Conservation (phyloP, 179 eudicot species). For the Spergularia azorica region DNA sequence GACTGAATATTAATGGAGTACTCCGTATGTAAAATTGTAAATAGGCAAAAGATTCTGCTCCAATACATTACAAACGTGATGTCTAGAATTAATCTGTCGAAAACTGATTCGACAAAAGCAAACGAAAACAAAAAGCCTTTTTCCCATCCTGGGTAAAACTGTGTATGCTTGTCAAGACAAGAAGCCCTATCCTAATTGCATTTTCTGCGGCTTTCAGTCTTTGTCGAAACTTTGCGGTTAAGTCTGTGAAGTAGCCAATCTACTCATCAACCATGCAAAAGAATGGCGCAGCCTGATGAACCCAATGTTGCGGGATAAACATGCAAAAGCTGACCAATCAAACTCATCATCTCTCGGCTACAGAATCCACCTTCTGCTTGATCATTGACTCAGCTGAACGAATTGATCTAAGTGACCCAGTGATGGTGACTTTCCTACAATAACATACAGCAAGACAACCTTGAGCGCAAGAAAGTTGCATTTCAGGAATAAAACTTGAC, state of each 20-base stretch:
- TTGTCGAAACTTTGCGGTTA: not conserved
- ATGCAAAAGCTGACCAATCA: constrained; percentile 3
- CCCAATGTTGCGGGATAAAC: not conserved
- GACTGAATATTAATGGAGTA: too few relatives aligned
- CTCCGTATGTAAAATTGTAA: too few relatives aligned
- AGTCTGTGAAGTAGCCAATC: constrained; percentile 18
- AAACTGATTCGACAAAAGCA: too few relatives aligned
- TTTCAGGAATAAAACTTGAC: not conserved
- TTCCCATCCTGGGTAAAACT: too few relatives aligned
- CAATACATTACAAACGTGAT: too few relatives aligned
- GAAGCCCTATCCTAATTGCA: not conserved
- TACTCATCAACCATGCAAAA: constrained; percentile 21
- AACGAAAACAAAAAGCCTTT: too few relatives aligned
- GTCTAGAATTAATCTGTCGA: too few relatives aligned
- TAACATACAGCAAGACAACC: not conserved
- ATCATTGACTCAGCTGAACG: constrained; percentile 80
- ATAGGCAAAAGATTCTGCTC: too few relatives aligned
- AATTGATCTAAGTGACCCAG: constrained; percentile 76
- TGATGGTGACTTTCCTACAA: constrained; percentile 89
- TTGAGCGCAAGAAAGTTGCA: not conserved
- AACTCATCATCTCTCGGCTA: constrained; percentile 50
- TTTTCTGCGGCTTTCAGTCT: not conserved
- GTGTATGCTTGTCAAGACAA: not conserved
- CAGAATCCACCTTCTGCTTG: constrained; percentile 59
- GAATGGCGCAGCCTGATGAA: constrained; percentile 19